These are phyloP conservation scores for Saussurea involucrata DNA, from an alignment of 129 eudicot genomes.

Conservation along the genomic window DNA sequence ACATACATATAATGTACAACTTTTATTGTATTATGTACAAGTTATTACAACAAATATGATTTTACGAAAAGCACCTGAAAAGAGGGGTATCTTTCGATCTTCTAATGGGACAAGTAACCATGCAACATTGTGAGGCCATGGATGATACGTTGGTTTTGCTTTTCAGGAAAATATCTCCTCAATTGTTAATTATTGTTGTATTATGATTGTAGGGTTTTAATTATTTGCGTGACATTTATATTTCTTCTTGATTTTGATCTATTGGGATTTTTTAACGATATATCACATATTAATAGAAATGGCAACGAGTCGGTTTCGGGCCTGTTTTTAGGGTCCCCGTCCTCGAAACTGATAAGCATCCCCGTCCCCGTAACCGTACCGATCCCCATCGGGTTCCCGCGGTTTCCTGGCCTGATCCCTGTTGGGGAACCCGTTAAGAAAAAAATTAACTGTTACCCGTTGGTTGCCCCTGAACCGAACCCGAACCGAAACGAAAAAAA, in stretches of 20 bases:
- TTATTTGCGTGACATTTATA: not conserved
- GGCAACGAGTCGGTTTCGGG: too few relatives aligned
- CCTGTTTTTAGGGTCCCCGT: too few relatives aligned
- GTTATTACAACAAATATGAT: not conserved
- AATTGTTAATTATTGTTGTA: not conserved
- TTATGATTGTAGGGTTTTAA: not conserved
- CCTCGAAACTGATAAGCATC: too few relatives aligned
- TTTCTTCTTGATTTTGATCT: not conserved
- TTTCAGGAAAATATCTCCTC: not conserved
- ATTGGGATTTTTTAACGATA: not conserved
- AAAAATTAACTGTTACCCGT: too few relatives aligned
- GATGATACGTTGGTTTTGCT: constrained; percentile 14
- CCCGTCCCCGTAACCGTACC: too few relatives aligned
- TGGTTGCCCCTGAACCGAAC: too few relatives aligned
- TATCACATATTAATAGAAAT: not conserved
- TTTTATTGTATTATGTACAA: not conserved
- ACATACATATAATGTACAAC: not conserved
- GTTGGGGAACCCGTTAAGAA: too few relatives aligned
- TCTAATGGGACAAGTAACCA: constrained; percentile 34
- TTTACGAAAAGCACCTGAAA: not conserved
- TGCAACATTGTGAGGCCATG: constrained; percentile 19
- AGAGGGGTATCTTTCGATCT: constrained; percentile 23
- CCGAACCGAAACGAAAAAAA: too few relatives aligned
- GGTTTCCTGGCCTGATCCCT: too few relatives aligned
- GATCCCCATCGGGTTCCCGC: too few relatives aligned